Base-by-base conservation (phyloP, 2,329 filamentous ascomycete species). In the Geosmithia putterillii region DNA sequence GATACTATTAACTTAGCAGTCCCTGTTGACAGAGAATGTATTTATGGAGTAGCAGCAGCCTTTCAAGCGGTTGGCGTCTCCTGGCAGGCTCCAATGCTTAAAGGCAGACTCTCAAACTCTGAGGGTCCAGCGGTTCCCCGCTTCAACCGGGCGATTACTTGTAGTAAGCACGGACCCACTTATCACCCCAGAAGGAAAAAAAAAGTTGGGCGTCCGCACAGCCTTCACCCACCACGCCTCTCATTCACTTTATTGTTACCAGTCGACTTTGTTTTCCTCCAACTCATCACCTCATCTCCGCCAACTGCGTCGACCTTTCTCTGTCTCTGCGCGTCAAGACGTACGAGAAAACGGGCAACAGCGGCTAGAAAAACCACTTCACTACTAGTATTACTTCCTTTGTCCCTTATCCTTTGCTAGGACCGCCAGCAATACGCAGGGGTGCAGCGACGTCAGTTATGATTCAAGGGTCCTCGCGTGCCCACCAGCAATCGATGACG, bases 401-500 rank as follows among this genome's bases (percentile, higher is more conserved):
- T n/a, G n/a, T n/a, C n/a, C n/a, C n/a, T 32, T 32, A 14, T 32
- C 28, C 28, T 14, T 32, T 32, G 28, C 28, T 3, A 32, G 15
- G 28, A 32, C 10, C 28, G 10, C 4, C 28, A 32, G 28, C 28
- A 32, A 12, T 14, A 32, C 28, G 28, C 28, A 32, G 28, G 10
- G 28, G 28, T 9, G 28, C 28, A 14, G 28, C 28, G 10, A 32
- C 28, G 10, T 32, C 28, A 32, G 28, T 32, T 54, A 59, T 59
- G 57, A 57, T 44, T 46, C 35, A 40, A 46, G 45, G 49, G 38
- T 46, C 38, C 17, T 44, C 41, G 19, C 28, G 28, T 32, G 28
- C 28, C 28, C 28, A 32, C 10, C 28, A 32, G 28, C 28, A 50
- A 42, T 48, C 47, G 34, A 58, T 52, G 50, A 49, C 49, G 41